These are phyloP conservation scores for Neoboletus magnificus DNA, from an alignment of 768 basidiomycete species.

Conservation along the genomic window DNA sequence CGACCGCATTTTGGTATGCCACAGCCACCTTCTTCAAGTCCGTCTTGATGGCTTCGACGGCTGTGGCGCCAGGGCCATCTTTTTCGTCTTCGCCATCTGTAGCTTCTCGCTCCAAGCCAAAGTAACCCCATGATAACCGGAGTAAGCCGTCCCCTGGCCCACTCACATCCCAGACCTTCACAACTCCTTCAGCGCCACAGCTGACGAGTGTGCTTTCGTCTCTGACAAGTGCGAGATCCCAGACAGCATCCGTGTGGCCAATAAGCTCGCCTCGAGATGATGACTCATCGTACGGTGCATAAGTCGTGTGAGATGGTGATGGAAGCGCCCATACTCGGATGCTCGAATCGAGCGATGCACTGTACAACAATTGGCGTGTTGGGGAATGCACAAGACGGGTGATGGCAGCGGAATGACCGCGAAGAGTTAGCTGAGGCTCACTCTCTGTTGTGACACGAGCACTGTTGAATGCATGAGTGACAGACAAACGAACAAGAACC, in stretches of 20 bases:
- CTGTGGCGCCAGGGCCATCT: slow-evolving; percentile 61
- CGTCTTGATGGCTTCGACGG: slow-evolving; percentile 77
- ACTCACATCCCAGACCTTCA: slow-evolving; percentile 92
- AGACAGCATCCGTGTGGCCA: slow-evolving; percentile 93
- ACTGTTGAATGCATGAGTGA: slow-evolving; percentile 35
- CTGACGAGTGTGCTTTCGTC: slow-evolving; percentile 84
- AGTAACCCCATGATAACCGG: slow-evolving; percentile 77
- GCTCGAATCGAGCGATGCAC: slow-evolving; percentile 90
- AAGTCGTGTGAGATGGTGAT: slow-evolving; percentile 73
- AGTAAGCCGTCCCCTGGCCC: slow-evolving; percentile 59
- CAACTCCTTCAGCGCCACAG: slow-evolving; percentile 85
- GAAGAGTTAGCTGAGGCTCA: slow-evolving; percentile 89
- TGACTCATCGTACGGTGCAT: slow-evolving; percentile 84
- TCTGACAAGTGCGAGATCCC: slow-evolving; percentile 87
- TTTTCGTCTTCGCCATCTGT: slow-evolving; percentile 46
- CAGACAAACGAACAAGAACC: not conserved
- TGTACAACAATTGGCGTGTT: slow-evolving; percentile 75
- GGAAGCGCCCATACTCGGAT: slow-evolving; percentile 91
- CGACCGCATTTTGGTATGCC: slow-evolving; percentile 82
- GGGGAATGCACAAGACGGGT: slow-evolving; percentile 82
- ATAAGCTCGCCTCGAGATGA: slow-evolving; percentile 76
- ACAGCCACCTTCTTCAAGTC: slow-evolving; percentile 87
- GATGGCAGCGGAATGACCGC: slow-evolving; percentile 90
- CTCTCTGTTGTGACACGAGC: slow-evolving; percentile 76
- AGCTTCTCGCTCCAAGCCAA: slow-evolving; percentile 51